Percentiles rank a stretch among this genome's conserved stretches.
These are phyloP conservation scores for Stentor roeselii DNA, from an alignment of 73 alveolate genomes.

Conservation along the genomic window DNA sequence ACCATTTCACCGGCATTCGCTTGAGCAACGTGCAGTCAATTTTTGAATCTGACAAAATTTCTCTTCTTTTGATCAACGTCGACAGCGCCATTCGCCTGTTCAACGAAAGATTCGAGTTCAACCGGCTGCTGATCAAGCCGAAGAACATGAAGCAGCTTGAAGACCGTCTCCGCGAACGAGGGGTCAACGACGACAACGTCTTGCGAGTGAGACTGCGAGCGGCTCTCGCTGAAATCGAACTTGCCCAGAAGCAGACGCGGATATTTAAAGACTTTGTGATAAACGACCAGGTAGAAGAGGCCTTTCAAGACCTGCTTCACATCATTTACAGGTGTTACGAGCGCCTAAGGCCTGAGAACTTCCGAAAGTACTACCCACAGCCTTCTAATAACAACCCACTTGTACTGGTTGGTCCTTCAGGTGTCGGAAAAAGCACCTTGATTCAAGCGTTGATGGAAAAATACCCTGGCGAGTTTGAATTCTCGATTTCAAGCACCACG, in stretches of 20 bases:
- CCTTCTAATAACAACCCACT: conserved; percentile 77
- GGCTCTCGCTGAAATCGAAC: conserved; percentile 20
- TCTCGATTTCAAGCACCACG: conserved; percentile 78
- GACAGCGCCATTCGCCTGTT: conserved; percentile 75
- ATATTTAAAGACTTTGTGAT: conserved; percentile 10
- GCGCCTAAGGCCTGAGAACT: conserved; percentile 59
- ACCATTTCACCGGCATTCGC: conserved; percentile 64
- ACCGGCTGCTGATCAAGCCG: conserved; percentile 74
- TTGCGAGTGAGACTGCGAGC: background rate
- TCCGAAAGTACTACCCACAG: conserved; percentile 73
- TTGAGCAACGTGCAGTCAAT: conserved; percentile 61
- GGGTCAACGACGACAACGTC: conserved; percentile 33
- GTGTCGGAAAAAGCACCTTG: conserved; percentile 88
- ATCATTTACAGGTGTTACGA: conserved; percentile 7
- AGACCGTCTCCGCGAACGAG: conserved; percentile 66
- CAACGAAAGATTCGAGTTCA: conserved; percentile 66
- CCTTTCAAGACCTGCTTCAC: conserved; percentile 5
- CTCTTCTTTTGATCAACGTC: conserved; percentile 68
- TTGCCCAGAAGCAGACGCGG: background rate
- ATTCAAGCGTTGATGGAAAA: conserved; percentile 56
- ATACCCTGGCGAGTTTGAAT: conserved; percentile 58
- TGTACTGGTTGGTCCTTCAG: conserved; percentile 90
- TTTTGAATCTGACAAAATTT: conserved; percentile 63
- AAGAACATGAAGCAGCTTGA: conserved; percentile 74
- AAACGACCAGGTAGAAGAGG: background rate